Evolutionary conservation across 2,329 filamentous ascomycete genomes (phyloP).

Genomic region (Pyrenochaeta sp.): DNA sequence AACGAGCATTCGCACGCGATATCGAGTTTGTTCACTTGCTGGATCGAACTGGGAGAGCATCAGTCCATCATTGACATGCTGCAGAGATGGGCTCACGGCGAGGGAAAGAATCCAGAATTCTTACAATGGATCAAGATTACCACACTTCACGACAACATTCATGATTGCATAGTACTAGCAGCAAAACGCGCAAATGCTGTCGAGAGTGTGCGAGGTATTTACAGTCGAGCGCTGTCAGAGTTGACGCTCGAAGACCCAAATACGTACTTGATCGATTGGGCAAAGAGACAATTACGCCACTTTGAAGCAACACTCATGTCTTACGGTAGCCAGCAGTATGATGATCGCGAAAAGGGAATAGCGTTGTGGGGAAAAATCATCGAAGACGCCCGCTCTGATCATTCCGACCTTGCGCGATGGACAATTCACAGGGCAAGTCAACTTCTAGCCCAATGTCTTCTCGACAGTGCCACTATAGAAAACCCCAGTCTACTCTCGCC

Average conservation of each 20-base stretch:
- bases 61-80: conserved; percentile 3
- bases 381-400: neutral
- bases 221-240: neutral
- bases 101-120: neutral
- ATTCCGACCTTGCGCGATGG: conserved; percentile 1
- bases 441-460: neutral
- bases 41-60: neutral
- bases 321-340: neutral
- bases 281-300: conserved; percentile 3
- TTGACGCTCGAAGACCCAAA: neutral
- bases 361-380: conserved; percentile 5
- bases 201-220: conserved; percentile 5
- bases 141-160: conserved; percentile 1
- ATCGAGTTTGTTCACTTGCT: neutral
- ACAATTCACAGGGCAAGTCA: neutral
- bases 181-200: conserved; percentile 2
- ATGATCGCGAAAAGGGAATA: conserved; percentile 3
- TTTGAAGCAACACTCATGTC: conserved; percentile 2
- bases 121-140: conserved; percentile 3
- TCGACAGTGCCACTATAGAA: neutral
- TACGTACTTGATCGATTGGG: neutral
- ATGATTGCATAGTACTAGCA: conserved; percentile 4
- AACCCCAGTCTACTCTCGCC: neutral
- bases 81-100: neutral
- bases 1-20: neutral